These are phyloP conservation scores for Saccharomycodes ludwigii DNA, from an alignment of 805 yeast species.

Conservation along the genomic window DNA sequence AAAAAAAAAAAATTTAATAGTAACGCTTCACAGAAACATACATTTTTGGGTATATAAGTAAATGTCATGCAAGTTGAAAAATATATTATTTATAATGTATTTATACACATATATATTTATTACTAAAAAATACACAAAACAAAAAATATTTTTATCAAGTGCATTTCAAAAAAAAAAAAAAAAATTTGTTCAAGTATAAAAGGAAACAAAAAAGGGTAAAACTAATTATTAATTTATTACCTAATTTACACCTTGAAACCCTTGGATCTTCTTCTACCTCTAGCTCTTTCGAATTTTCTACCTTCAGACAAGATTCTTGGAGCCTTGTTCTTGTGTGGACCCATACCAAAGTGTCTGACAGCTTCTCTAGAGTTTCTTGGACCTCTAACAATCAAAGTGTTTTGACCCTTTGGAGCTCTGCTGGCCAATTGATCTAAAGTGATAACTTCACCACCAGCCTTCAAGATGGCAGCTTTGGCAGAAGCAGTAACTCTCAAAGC, in stretches of 20 bases:
- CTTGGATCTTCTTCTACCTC: constrained; percentile 99
- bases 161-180: neutral
- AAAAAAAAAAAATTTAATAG: no score
- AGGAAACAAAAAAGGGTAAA: constrained; percentile 2
- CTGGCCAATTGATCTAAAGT: constrained; percentile 98
- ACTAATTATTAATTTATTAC: constrained; percentile 8
- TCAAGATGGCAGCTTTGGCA: constrained; percentile 93
- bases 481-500: constrained; percentile 99
- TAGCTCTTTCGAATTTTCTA: constrained; percentile 99
- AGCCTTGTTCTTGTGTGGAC: constrained; percentile 99
- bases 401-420: constrained; percentile 98
- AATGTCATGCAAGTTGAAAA: no score
- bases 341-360: constrained; percentile 99
- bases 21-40: no score
- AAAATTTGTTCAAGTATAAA: neutral
- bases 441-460: constrained; percentile 99
- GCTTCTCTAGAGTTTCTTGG: constrained; percentile 99
- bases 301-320: constrained; percentile 97
- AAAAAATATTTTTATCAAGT: neutral
- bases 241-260: constrained; percentile 96
- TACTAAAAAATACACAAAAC: neutral
- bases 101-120: no score
- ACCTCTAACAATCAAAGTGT: constrained; percentile 97
- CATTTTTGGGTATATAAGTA: no score
- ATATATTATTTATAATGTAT: no score